Evolutionary conservation across 306 rosid genomes (phyloP), one percentile per base, ranked within the genome.

Genomic region (Begonia masoniana): DNA sequence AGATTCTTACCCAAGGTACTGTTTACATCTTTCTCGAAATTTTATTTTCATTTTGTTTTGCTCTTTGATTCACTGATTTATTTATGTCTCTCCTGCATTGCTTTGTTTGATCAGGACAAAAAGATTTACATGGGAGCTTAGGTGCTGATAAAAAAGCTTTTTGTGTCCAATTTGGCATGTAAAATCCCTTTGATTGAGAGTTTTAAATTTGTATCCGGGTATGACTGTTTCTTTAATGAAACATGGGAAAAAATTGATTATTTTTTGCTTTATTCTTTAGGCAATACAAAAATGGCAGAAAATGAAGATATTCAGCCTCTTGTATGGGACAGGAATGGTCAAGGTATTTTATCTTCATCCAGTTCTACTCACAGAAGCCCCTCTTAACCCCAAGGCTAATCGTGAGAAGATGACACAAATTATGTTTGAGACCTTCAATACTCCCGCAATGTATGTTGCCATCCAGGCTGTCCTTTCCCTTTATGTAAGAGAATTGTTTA

Each of bases 321-420:
- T 73, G 97, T 88, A 41, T 88, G 93, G 95, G 67, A 88, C 97
- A 19, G 95, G 97, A 68, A 88, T 88, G 97, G 97, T 88, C 64
- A 88, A 89, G 97, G 86, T 80, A 71, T n/a, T 26, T 63, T 41
- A 75, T 73, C 57, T 50, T 60, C 97, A 88, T 57, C 97, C 97
- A 24, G 94, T 88, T 68, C 97, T 88, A 56, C 97, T 88, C 41
- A 88, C 97, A 8, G 97, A 88, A 63, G 97, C 97, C 46, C 97
- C 97, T 14, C 93, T 88, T 47, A 88, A 88, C 15, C 97, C 97
- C 47, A 88, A 88, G 82, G 97, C 97, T 52, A 88, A 88, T 10
- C 82, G 97, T 43, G 97, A 88, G 74, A 88, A 88, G 52, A 88
- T 88, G 95, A 85, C 97, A 13, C 97, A 88, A 50, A 88, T 88